Evolutionary conservation across 345 rosid genomes (phyloP).

Genomic region (Chamaenerion angustifolium): DNA sequence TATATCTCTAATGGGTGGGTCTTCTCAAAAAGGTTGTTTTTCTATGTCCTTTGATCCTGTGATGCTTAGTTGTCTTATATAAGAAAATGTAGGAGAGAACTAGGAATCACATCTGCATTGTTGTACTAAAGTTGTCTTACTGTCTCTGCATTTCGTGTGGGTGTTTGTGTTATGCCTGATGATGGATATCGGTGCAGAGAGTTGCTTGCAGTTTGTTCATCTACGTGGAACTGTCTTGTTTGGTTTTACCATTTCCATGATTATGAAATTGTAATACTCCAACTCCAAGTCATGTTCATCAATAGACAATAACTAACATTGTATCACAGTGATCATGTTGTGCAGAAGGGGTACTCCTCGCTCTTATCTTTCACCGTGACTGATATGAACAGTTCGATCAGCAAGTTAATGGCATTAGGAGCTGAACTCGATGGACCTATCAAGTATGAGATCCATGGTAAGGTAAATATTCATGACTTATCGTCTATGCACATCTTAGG

Average conservation of each 20-base stretch:
- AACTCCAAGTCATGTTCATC: background rate
- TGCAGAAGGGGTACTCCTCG: slow-evolving; percentile 58
- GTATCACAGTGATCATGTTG: slow-evolving; percentile 27
- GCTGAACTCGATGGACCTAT: slow-evolving; percentile 84
- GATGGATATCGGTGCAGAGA: too few relatives aligned
- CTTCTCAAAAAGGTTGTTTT: too few relatives aligned
- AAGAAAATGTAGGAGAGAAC: too few relatives aligned
- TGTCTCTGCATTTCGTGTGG: too few relatives aligned
- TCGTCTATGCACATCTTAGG: background rate
- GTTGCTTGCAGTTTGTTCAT: too few relatives aligned
- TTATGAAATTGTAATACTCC: background rate
- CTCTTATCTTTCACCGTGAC: slow-evolving; percentile 67
- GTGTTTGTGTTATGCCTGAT: too few relatives aligned
- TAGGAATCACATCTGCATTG: too few relatives aligned
- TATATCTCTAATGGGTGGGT: too few relatives aligned
- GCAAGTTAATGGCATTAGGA: slow-evolving; percentile 75
- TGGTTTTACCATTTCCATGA: background rate
- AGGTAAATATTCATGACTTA: slow-evolving; percentile 25
- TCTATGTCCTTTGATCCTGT: too few relatives aligned
- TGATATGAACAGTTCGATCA: slow-evolving; percentile 54
- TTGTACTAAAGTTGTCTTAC: too few relatives aligned
- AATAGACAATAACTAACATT: background rate
- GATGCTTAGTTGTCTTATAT: too few relatives aligned
- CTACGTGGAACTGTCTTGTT: too few relatives aligned
- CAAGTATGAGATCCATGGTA: slow-evolving; percentile 86